phyloP scores from a whole-genome alignment of 2,329 filamentous ascomycete species.

The Phyllosticta paracitricarpa region DNA sequence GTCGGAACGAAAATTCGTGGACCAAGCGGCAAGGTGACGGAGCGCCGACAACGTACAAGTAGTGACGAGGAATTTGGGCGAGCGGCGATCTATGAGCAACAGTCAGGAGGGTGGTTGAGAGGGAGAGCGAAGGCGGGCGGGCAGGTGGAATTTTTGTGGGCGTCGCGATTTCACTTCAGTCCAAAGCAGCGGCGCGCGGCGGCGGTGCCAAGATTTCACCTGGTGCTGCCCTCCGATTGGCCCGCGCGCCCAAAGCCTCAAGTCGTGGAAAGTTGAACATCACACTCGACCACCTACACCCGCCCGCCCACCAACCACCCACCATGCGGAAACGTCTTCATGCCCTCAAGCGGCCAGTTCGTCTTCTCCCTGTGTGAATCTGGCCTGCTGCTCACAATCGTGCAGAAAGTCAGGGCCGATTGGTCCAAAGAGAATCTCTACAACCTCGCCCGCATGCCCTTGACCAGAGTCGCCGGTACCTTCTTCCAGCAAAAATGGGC shows the following conservation, averaged over 20 bases:
- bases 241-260: neutral
- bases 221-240: slow-evolving; percentile 3
- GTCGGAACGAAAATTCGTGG: slow-evolving; percentile 5
- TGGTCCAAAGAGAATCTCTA: slow-evolving; percentile 98
- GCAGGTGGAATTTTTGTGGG: neutral
- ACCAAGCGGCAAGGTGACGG: neutral
- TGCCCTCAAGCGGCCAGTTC: slow-evolving; percentile 55
- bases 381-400: neutral
- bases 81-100: neutral
- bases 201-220: slow-evolving; percentile 7
- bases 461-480: slow-evolving; percentile 41
- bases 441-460: slow-evolving; percentile 56
- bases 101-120: neutral
- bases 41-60: neutral
- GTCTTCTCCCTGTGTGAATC: slow-evolving; percentile 19
- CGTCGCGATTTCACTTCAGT: neutral
- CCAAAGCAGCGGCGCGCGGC: neutral
- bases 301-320: slow-evolving; percentile 10
- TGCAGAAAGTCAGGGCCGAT: slow-evolving; percentile 82
- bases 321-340: slow-evolving; percentile 51
- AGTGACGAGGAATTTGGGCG: neutral
- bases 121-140: neutral
- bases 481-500: slow-evolving; percentile 99
- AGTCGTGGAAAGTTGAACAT: slow-evolving; percentile 1
- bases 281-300: neutral